These are phyloP conservation scores for Auriculariales sp. DNA, from an alignment of 768 basidiomycete species.

Conservation along the genomic window DNA sequence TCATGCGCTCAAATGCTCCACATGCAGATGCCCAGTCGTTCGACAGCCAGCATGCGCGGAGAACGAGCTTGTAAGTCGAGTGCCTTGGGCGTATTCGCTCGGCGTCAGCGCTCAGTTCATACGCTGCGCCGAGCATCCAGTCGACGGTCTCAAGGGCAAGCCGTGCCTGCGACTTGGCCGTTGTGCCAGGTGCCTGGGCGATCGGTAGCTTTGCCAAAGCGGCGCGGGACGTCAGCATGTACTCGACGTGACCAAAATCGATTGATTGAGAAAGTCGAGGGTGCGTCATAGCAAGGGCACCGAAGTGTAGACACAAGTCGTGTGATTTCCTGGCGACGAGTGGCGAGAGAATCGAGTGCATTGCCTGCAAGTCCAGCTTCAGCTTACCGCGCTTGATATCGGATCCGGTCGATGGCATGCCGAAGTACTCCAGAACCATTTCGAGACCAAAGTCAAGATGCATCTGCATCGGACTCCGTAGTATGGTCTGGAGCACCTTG, in stretches of 20 bases:
- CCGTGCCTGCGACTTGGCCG: conserved; percentile 16
- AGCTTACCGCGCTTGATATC: conserved; percentile 22
- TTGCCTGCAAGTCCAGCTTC: conserved; percentile 29
- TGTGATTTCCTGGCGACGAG: conserved; percentile 36
- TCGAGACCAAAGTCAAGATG: conserved; percentile 39
- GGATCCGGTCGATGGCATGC: conserved; percentile 35
- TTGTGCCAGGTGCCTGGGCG: conserved; percentile 17
- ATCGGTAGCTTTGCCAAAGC: conserved; percentile 22
- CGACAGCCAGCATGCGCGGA: conserved; percentile 48
- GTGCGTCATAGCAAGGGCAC: conserved; percentile 40
- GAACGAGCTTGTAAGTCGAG: conserved; percentile 44
- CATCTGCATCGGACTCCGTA: background rate
- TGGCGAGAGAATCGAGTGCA: conserved; percentile 34
- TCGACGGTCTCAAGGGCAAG: conserved; percentile 44
- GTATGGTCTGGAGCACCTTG: conserved; percentile 42
- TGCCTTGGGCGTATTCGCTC: conserved; percentile 26
- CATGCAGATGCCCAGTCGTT: conserved; percentile 47
- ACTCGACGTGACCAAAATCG: conserved; percentile 33
- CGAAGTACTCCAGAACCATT: conserved; percentile 46
- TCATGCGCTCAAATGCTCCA: conserved; percentile 55
- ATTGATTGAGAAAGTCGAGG: conserved; percentile 30
- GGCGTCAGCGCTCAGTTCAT: background rate
- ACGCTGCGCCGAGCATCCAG: conserved; percentile 51
- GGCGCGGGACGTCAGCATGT: conserved; percentile 40
- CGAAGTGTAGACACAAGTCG: conserved; percentile 38